Conservation (phyloP, 805 yeast species). For the Maudiozyma serrabonitensis region DNA sequence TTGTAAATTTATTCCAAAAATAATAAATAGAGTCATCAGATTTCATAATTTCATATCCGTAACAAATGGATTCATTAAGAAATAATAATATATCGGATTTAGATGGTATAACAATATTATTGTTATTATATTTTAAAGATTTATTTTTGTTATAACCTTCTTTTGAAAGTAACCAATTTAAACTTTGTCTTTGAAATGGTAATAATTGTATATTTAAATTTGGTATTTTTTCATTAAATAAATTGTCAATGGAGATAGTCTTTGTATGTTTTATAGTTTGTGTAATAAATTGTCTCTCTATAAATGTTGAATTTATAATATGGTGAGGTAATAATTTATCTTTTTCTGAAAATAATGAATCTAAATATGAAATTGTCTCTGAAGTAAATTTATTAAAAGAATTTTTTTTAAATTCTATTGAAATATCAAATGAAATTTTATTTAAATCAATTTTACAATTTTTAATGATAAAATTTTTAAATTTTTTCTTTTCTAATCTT, state of each 20-base stretch:
- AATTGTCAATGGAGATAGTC: slow-evolving; percentile 3
- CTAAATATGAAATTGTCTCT: slow-evolving; percentile 17
- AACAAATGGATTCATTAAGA: slow-evolving; percentile 19
- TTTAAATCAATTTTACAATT: neutral
- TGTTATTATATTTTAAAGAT: too few relatives aligned
- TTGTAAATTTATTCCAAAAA: slow-evolving; percentile 29
- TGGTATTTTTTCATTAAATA: neutral
- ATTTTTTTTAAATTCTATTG: slow-evolving; percentile 1
- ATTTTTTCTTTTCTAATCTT: slow-evolving; percentile 1
- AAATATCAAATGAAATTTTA: slow-evolving; percentile 3
- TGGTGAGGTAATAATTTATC: neutral
- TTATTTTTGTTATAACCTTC: slow-evolving; percentile 7
- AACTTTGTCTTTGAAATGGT: slow-evolving; percentile 26
- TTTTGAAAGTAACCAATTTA: slow-evolving; percentile 27
- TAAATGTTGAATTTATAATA: slow-evolving; percentile 8
- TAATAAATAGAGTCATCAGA: neutral
- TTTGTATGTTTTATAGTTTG: slow-evolving; percentile 19
- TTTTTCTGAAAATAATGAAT: slow-evolving; percentile 12
- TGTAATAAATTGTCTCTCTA: slow-evolving; percentile 20
- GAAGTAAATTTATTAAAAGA: slow-evolving; percentile 18
- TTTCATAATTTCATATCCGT: slow-evolving; percentile 21
- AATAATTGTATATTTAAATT: slow-evolving; percentile 15
- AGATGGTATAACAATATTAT: neutral
- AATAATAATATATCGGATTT: slow-evolving; percentile 8
- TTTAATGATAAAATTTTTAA: slow-evolving; percentile 3